A percentile compares a stretch with the other conserved stretches of the same genome.
Evolutionary conservation across 2,329 filamentous ascomycete genomes (phyloP).

Genomic region (Alternaria brassicae): DNA sequence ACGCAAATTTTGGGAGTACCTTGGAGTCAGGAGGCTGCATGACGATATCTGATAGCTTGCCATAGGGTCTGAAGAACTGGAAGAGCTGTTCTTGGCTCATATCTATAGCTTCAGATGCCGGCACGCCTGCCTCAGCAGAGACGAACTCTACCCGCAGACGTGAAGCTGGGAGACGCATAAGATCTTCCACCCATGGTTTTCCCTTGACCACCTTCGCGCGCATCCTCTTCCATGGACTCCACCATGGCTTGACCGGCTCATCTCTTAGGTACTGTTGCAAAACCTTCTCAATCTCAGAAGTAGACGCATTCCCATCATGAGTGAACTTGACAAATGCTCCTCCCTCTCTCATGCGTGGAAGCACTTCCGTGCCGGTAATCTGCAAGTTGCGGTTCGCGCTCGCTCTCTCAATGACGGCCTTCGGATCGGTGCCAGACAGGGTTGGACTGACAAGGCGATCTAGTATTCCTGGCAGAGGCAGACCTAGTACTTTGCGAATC

Average conservation of each 20-base stretch:
- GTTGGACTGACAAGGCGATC: conserved; percentile 60
- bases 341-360: conserved; percentile 88
- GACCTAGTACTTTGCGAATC: conserved; percentile 67
- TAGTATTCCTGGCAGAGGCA: conserved; percentile 61
- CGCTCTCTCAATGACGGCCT: conserved; percentile 62
- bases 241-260: conserved; percentile 83
- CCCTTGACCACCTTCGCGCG: conserved; percentile 78
- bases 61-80: conserved; percentile 85
- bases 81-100: conserved; percentile 88
- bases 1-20: conserved; percentile 78
- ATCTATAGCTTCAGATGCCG: conserved; percentile 74
- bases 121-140: conserved; percentile 71
- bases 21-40: conserved; percentile 88
- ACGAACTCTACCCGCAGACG: conserved; percentile 86
- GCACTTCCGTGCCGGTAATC: conserved; percentile 78
- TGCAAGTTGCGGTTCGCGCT: conserved; percentile 65
- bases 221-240: conserved; percentile 81
- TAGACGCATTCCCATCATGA: conserved; percentile 57
- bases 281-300: conserved; percentile 65
- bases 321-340: conserved; percentile 91
- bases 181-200: conserved; percentile 91
- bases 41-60: conserved; percentile 85
- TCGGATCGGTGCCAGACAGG: conserved; percentile 63
- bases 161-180: conserved; percentile 80
- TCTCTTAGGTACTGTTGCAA: conserved; percentile 70